Evolutionary conservation across 768 basidiomycete genomes (phyloP), one percentile per base, ranked within the genome.

Genomic region (Clathrus columnatus): DNA sequence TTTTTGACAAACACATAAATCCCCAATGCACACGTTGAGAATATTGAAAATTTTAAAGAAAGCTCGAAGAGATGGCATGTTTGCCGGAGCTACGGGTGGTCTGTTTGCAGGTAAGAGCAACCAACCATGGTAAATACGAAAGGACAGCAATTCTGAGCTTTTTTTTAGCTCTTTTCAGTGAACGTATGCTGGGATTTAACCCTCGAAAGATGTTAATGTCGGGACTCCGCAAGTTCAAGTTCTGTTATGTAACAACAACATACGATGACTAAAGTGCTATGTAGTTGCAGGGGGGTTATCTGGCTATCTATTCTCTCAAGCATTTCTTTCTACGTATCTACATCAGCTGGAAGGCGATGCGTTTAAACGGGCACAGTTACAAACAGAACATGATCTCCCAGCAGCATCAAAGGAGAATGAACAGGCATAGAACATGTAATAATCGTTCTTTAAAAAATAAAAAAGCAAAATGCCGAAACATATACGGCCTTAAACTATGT

Each of bases 81-180:
- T 47, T 48, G 54, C 54, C n/a, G 54, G 54, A 27, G 28, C 29
- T 23, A 55, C 54, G 11, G 44, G 45, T 14, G 54, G 54, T 21
- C 54, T 55, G 11, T 48, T 55, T 55, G 54, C 54, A 55, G 27
- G 54, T 55, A 30, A 30, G 36, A 36, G n/a, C n/a, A n/a, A n/a
- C n/a, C n/a, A n/a, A n/a, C n/a, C n/a, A n/a, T n/a, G n/a, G n/a
- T n/a, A n/a, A n/a, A n/a, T n/a, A n/a, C n/a, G n/a, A n/a, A n/a
- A n/a, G n/a, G n/a, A n/a, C n/a, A n/a, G n/a, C n/a, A n/a, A n/a
- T n/a, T n/a, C n/a, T n/a, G n/a, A n/a, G n/a, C n/a, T n/a, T n/a
- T n/a, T 41, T 51, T 24, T 18, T 20, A 54, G 52, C 52, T 23
- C 26, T 54, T 11, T 55, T 28, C 27, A 45, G 54, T 1, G n/a